These are phyloP conservation scores for Hypoxylon sp. DNA, from an alignment of 2,329 filamentous ascomycete species.

Conservation along the genomic window DNA sequence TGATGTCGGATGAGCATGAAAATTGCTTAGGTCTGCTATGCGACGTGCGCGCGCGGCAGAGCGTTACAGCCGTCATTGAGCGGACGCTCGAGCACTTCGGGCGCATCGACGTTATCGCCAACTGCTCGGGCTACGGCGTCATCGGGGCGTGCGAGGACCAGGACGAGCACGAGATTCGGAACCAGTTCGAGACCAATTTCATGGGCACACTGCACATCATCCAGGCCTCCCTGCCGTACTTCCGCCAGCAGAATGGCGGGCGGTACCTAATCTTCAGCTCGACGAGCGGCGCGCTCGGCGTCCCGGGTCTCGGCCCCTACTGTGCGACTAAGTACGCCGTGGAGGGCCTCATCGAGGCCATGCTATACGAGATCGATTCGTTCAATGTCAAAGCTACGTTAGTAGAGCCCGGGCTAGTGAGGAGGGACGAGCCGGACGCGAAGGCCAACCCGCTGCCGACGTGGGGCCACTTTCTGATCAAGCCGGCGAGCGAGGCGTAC, in stretches of 20 bases:
- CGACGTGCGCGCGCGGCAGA: slow-evolving; percentile 86
- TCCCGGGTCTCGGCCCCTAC: slow-evolving; percentile 92
- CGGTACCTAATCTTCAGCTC: slow-evolving; percentile 96
- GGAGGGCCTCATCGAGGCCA: slow-evolving; percentile 93
- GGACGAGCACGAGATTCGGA: slow-evolving; percentile 91
- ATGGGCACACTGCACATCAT: slow-evolving; percentile 96
- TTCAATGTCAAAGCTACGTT: slow-evolving; percentile 96
- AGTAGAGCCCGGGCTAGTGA: slow-evolving; percentile 89
- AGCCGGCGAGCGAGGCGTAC: slow-evolving; percentile 85
- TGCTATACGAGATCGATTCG: slow-evolving; percentile 92
- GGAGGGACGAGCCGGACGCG: slow-evolving; percentile 81
- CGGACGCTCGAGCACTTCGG: slow-evolving; percentile 80
- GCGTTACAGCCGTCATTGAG: slow-evolving; percentile 78
- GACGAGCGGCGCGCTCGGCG: slow-evolving; percentile 90
- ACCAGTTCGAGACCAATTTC: slow-evolving; percentile 98
- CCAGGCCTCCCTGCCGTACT: slow-evolving; percentile 87
- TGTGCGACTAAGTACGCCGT: slow-evolving; percentile 98
- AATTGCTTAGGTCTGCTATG: slow-evolving; percentile 86
- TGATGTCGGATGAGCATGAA: slow-evolving; percentile 73
- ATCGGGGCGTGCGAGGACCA: slow-evolving; percentile 97
- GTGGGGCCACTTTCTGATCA: slow-evolving; percentile 94
- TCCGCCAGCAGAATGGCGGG: slow-evolving; percentile 79
- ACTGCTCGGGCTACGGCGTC: slow-evolving; percentile 94
- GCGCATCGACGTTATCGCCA: slow-evolving; percentile 87
- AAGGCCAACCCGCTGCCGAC: slow-evolving; percentile 71